Evolutionary conservation across 2,329 filamentous ascomycete genomes (phyloP), one percentile per base, ranked within the genome.

Genomic region (Diaporthe sp.): DNA sequence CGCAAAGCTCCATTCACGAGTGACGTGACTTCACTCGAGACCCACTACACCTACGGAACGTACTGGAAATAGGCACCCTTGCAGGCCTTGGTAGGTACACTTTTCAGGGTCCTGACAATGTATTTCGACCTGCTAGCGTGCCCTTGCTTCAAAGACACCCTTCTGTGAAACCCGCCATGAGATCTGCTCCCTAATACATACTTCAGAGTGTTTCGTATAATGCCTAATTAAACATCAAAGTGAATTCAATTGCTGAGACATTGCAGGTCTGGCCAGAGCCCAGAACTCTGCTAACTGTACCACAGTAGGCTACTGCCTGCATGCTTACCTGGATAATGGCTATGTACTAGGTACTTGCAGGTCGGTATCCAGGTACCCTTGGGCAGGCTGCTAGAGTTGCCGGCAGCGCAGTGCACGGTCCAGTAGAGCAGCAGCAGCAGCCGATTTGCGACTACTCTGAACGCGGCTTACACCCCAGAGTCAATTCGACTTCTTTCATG

Each of bases 401-500:
- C 44, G 32, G 32, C 30, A 39, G 32, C 59, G 25, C 63, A 63
- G 70, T 35, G 70, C 70, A 71, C 70, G 70, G 70, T 71, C 70
- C 70, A 71, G n/a, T 30, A n/a, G 56, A 63, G 56, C 44, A 47
- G 44, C 37, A 37, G 37, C 37, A 42, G 47, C 37, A 70, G 53
- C 56, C 13, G 70, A 63, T 63, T 56, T 63, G 58, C 53, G 66
- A 61, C 69, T 47, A 51, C 56, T 51, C 69, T 61, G 63, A 68
- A 68, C 63, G 63, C 63, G 63, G 58, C 70, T 53, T 71, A 42
- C 44, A 59, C 30, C 56, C 56, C 35, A 71, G 56, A 71, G 56
- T 63, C 56, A 71, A 71, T 63, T 71, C n/a, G 47, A 63, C 70
- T 71, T 63, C 56, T 42, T 63, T 51, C 44, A 42, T 47, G 44